Evolutionary conservation across 208 protist species (phyloP).

Genomic region (Wallacemonas collosoma): DNA sequence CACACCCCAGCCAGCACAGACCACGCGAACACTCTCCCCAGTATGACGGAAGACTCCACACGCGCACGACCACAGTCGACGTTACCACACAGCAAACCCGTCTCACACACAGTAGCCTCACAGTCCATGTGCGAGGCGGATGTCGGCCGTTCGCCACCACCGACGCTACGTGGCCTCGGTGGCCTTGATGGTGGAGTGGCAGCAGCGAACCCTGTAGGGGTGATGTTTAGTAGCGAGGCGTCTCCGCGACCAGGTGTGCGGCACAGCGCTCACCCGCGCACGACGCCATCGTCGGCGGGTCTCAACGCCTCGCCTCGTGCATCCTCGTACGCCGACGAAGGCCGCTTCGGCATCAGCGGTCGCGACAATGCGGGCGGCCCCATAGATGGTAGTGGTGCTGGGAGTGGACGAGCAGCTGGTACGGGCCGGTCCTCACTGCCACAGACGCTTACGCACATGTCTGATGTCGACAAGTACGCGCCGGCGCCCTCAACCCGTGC

Average conservation of each 20-base stretch:
- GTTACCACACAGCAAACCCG: slow-evolving; percentile 8
- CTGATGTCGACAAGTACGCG: not conserved
- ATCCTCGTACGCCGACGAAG: not conserved
- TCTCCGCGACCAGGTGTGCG: slow-evolving; percentile 15
- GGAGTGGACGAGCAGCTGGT: no score
- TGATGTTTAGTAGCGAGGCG: not conserved
- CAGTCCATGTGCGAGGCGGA: slow-evolving; percentile 8
- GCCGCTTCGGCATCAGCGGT: not conserved
- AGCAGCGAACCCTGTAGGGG: not conserved
- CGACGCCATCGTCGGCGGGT: not conserved
- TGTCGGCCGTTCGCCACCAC: not conserved
- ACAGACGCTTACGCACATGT: not conserved
- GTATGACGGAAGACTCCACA: not conserved
- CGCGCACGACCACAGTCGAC: slow-evolving; percentile 11
- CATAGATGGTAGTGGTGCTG: not conserved
- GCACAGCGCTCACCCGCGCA: not conserved
- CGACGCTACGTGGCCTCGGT: not conserved
- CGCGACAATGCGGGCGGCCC: not conserved
- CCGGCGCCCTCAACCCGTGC: not conserved
- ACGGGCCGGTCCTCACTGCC: not conserved
- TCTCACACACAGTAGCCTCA: not conserved
- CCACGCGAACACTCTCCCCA: not conserved
- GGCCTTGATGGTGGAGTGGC: not conserved
- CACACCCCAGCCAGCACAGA: not conserved
- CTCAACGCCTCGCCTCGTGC: not conserved